Evolutionary conservation across 192 early-diverging fungal species (phyloP).

Genomic region (Phlyctochytrium bullatum): DNA sequence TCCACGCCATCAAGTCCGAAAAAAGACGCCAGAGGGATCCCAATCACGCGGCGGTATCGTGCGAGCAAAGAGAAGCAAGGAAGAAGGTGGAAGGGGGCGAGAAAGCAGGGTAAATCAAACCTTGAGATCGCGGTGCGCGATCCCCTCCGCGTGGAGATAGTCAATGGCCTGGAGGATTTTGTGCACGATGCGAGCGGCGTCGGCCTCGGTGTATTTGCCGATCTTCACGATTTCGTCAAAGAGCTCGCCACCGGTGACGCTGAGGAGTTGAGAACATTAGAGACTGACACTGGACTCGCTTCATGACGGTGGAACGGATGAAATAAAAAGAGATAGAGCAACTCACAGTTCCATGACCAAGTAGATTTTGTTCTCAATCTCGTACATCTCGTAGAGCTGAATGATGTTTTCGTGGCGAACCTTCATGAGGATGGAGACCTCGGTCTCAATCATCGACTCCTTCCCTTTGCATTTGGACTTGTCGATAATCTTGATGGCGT

Average conservation of each 20-base stretch:
- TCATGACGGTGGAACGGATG: neutral
- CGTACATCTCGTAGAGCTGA: conserved; percentile 46
- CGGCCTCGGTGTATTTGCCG: conserved; percentile 68
- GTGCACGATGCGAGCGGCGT: conserved; percentile 75
- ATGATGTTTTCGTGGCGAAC: conserved; percentile 67
- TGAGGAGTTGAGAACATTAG: neutral
- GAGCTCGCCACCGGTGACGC: conserved; percentile 84
- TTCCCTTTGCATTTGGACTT: conserved; percentile 61
- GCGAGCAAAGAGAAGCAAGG: neutral
- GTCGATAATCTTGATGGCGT: conserved; percentile 80
- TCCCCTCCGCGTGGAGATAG: conserved; percentile 78
- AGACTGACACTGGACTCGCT: neutral
- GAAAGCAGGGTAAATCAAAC: conserved; percentile 25
- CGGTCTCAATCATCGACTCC: conserved; percentile 63
- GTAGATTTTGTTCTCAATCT: conserved; percentile 50
- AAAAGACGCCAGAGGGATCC: neutral
- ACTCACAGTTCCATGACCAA: conserved; percentile 47
- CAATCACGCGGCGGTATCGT: too few species aligned
- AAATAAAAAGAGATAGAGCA: conserved; percentile 32
- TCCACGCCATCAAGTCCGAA: neutral
- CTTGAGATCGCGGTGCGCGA: conserved; percentile 78
- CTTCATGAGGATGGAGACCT: conserved; percentile 65
- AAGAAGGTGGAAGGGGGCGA: neutral
- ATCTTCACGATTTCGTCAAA: conserved; percentile 79
- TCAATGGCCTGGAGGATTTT: conserved; percentile 77